These are phyloP conservation scores for Nevesoporus exiguus DNA, from an alignment of 768 basidiomycete species.

Conservation along the genomic window DNA sequence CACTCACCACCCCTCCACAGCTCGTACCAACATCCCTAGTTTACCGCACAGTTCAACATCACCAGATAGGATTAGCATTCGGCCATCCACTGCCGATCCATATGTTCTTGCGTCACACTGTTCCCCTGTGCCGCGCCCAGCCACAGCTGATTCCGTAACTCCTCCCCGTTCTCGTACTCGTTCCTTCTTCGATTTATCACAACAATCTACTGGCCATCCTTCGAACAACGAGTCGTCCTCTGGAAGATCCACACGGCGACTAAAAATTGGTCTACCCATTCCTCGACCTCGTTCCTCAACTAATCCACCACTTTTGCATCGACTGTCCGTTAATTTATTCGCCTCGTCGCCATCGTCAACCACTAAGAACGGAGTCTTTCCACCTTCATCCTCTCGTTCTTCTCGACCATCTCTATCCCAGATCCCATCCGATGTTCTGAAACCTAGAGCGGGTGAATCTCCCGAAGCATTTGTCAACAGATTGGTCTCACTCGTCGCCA, in stretches of 20 bases:
- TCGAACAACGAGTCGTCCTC: conserved; percentile 4
- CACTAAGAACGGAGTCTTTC: conserved; percentile 15
- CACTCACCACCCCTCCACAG: conserved; percentile 8
- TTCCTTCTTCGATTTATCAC: conserved; percentile 27
- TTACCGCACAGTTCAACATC: conserved; percentile 8
- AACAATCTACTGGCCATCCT: conserved; percentile 14
- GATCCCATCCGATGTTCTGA: conserved; percentile 44
- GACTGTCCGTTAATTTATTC: conserved; percentile 66
- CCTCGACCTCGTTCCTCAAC: conserved; percentile 49
- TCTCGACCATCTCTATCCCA: conserved; percentile 45
- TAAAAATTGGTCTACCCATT: conserved; percentile 34
- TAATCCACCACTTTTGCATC: conserved; percentile 67
- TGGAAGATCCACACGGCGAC: conserved; percentile 7
- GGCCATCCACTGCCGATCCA: conserved; percentile 19
- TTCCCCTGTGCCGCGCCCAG: conserved; percentile 33
- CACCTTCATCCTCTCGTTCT: conserved; percentile 35
- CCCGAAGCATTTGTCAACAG: conserved; percentile 67
- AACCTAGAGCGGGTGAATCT: conserved; percentile 60
- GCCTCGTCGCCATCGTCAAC: conserved; percentile 41
- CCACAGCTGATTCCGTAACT: conserved; percentile 41
- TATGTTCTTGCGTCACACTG: conserved; percentile 14
- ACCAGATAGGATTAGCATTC: conserved; percentile 8
- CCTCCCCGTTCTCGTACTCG: conserved; percentile 34
- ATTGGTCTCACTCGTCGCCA: conserved; percentile 60
- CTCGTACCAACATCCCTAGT: conserved; percentile 10